Base-by-base conservation (phyloP, 257 asterid species). In the Petunia secreta region DNA sequence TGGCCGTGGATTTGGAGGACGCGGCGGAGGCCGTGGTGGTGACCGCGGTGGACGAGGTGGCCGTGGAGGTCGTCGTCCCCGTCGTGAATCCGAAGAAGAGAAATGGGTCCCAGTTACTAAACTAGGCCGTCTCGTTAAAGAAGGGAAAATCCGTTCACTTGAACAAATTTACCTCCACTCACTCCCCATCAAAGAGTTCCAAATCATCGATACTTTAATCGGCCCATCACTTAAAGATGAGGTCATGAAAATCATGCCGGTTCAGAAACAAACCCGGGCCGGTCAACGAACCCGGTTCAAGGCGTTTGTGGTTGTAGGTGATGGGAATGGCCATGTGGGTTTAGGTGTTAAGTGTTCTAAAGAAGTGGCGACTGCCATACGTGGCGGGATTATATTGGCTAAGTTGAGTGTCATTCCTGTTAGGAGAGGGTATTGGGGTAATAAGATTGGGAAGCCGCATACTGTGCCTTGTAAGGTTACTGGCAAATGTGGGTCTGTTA, bases 201-300 rank as follows among this genome's bases (percentile, higher is more conserved):
- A 93, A 74, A 93, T 93, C 85, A 81, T 93, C 38, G 97, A 93
- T 38, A n/a, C 81, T 1, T 86, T 93, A 6, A 80, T 91, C 1
- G 97, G 97, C 0, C 92, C 97, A 4, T 86, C 94, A 0, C 85
- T 93, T 41, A 94, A 92, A 54, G 98, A 94, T 63, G 98, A 94
- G 85, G 98, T 93, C 40, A 93, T 93, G 98, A 93, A 93, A 43
- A 93, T 93, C 86, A 93, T 93, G 98, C 97, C 98, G 13, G 98
- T 93, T 4, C 98, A 92, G 94, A 93, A 93, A 77, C 98, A 93
- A 88, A 93, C 98, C 8, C 91, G 98, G 11, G 98, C 98, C n/a
- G 98, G 98, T 5, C 98, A 93, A 87, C 84, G 98, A 67, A 93
- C 98, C 80, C 79, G 98, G 76, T 93, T 93, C 89, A 93, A 93